Conservation (phyloP, 2,329 filamentous ascomycete species). For the Endocalyx cinctus region DNA sequence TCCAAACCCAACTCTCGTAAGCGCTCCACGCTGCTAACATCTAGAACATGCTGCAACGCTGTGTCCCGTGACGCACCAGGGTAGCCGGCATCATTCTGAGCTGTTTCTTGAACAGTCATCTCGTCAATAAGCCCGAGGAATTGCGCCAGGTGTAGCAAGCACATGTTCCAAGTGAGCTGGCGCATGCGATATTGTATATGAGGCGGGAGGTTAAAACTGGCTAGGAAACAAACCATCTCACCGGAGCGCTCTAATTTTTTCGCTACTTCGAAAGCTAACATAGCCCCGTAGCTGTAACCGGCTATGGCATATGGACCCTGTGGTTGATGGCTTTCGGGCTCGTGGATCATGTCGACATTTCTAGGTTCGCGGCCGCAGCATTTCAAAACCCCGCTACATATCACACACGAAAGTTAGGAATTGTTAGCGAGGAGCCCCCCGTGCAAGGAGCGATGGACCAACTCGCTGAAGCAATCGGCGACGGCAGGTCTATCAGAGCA, state of each 20-base stretch:
- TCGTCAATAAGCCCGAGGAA: conserved; percentile 33
- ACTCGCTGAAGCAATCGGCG: conserved; percentile 2
- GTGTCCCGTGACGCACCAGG: conserved; percentile 12
- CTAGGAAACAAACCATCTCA: conserved; percentile 38
- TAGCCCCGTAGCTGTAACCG: conserved; percentile 47
- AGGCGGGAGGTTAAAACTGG: conserved; percentile 42
- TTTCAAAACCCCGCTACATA: conserved; percentile 8
- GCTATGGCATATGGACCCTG: conserved; percentile 46
- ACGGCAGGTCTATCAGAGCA: conserved; percentile 3
- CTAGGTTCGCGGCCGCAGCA: conserved; percentile 3
- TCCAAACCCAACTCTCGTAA: conserved; percentile 27
- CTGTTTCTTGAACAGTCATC: no score
- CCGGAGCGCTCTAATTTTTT: conserved; percentile 36
- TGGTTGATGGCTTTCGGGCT: no score
- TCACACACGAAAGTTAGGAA: not conserved
- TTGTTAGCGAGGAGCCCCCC: conserved; percentile 4
- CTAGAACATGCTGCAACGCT: conserved; percentile 19
- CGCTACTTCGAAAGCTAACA: conserved; percentile 45
- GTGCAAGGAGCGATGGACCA: conserved; percentile 5
- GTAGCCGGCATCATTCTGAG: no score
- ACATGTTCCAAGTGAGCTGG: conserved; percentile 32
- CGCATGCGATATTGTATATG: conserved; percentile 40
- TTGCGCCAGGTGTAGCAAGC: conserved; percentile 34
- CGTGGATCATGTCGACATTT: conserved; percentile 9
- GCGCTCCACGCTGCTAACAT: conserved; percentile 13